Evolutionary conservation across 23 red algal genomes (phyloP).

Genomic region (Gracilaria domingensis): DNA sequence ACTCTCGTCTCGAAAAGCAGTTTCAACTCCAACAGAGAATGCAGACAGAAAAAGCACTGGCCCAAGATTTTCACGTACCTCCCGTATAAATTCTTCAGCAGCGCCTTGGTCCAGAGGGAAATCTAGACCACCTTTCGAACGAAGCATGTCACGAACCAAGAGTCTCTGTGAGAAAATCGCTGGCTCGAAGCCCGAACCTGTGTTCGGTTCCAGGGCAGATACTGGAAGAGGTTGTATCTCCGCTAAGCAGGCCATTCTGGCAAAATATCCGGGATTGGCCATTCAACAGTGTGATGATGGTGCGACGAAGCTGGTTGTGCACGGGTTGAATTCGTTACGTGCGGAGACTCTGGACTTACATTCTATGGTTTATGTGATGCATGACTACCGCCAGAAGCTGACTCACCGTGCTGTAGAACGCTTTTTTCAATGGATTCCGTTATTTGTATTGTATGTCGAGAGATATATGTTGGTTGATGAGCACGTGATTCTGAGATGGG

Average conservation of each 20-base stretch:
- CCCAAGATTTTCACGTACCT: not conserved
- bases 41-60: not conserved
- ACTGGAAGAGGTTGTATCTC: slow-evolving; percentile 36
- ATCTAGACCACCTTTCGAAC: slow-evolving; percentile 8
- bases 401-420: slow-evolving; percentile 70
- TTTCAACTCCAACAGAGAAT: not conserved
- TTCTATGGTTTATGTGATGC: slow-evolving; percentile 59
- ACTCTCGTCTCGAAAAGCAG: slow-evolving; percentile 5
- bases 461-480: slow-evolving; percentile 75
- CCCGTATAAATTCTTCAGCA: not conserved
- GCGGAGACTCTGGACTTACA: slow-evolving; percentile 73
- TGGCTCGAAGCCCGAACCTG: slow-evolving; percentile 46
- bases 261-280: slow-evolving; percentile 51
- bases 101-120: not conserved
- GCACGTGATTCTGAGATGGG: slow-evolving; percentile 60
- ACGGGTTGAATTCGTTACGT: slow-evolving; percentile 58
- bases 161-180: slow-evolving; percentile 45
- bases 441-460: slow-evolving; percentile 68
- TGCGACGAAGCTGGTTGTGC: slow-evolving; percentile 41
- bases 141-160: slow-evolving; percentile 49
- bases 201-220: slow-evolving; percentile 43
- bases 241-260: slow-evolving; percentile 41
- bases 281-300: slow-evolving; percentile 7
- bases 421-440: slow-evolving; percentile 79
- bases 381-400: slow-evolving; percentile 56